Base-by-base conservation (phyloP, 1,284 basidiomycete species). In the Leccinum ponderosum region DNA sequence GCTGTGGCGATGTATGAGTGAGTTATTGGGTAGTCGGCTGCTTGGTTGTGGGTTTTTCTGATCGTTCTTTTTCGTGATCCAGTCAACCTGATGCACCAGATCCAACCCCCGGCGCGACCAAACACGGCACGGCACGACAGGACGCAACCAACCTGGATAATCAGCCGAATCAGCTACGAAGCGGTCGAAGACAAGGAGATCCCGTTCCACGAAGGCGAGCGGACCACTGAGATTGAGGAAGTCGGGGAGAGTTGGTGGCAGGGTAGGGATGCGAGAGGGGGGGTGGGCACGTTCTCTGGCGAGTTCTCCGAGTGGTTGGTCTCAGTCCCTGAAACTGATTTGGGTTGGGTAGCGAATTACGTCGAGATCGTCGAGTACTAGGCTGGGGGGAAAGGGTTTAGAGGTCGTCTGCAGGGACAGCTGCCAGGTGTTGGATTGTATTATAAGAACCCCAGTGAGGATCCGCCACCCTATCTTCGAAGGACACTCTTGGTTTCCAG, bases 191-290 rank as follows among this genome's bases (percentile, higher is more conserved):
- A 94, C 66, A 96, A 96, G 70, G 95, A 97, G 72, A 77, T 97
- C 22, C 83, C 88, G 1, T 95, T 97, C 82, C 79, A 75, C 29
- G 93, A 94, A 73, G 93, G 92, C 20, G 93, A 95, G 39, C 76
- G 78, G 55, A 91, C 97, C 71, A 81, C 79, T 8, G 80, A 89
- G 50, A 90, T 94, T 55, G 87, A 91, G 71, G 84, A 86, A 55
- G 83, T 82, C 22, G 88, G 80, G 61, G 91, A 94, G 17, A 93
- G 95, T 66, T 97, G 95, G 94, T 97, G 94, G 94, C 82, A 89
- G 67, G 95, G 94, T 2, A 83, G 77, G 65, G 83, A 84, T 64
- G 61, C 72, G 48, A 76, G 83, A 59, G 93, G 92, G 2, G 77
- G 82, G 51, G 74, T 81, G 58, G 94, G 94, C 11, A 78, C 95